Percentiles rank a stretch among this genome's conserved stretches.
These are phyloP conservation scores for Magnaporthales sp. DNA, from an alignment of 2,329 filamentous ascomycete genomes.

Conservation along the genomic window DNA sequence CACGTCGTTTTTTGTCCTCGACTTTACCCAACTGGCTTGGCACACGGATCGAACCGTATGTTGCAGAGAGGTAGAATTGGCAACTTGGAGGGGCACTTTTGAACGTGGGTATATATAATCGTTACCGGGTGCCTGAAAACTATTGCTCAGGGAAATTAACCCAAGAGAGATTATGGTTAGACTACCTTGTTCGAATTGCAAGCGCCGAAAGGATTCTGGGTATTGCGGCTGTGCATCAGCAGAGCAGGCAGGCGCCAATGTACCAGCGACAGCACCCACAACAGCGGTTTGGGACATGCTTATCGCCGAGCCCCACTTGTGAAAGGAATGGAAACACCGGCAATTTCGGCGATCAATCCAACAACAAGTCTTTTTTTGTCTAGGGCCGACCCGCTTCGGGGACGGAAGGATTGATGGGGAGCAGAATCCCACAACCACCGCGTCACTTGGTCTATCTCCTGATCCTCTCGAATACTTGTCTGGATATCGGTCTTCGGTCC, in stretches of 20 bases:
- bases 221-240: not conserved
- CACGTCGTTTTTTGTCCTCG: not conserved
- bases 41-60: not conserved
- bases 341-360: not conserved
- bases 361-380: not conserved
- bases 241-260: not conserved
- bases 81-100: not conserved
- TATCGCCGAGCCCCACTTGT: not conserved
- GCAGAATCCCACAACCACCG: not conserved
- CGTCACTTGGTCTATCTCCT: not conserved
- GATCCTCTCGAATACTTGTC: not conserved
- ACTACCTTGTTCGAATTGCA: not conserved
- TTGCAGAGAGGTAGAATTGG: not conserved
- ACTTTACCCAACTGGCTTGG: not conserved
- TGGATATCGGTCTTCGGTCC: too few species aligned
- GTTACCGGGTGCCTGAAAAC: not conserved
- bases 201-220: not conserved
- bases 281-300: not conserved
- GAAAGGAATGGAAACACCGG: not conserved
- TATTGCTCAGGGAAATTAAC: not conserved
- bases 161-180: too few species aligned
- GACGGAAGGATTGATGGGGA: not conserved
- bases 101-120: not conserved
- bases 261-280: not conserved
- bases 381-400: not conserved